A percentile compares a stretch with the other conserved stretches of the same genome.
Conservation (phyloP, 2,329 filamentous ascomycete genomes). For the Eutypa lata region DNA sequence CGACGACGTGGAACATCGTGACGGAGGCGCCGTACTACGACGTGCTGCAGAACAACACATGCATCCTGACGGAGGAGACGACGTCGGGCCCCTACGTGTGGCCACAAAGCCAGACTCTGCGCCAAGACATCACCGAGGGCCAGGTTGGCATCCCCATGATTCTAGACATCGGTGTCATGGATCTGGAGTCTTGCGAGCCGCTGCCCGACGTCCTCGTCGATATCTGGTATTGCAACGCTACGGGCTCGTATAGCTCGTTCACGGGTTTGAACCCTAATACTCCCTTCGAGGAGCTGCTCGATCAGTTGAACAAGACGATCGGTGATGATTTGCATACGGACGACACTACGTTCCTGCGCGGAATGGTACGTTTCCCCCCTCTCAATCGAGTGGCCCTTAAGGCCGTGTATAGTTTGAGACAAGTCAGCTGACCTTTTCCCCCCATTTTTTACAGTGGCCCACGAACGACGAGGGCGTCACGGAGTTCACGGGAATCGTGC, state of each 20-base stretch:
- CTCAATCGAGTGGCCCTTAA: no score
- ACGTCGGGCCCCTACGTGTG: slow-evolving; percentile 12
- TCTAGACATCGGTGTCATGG: slow-evolving; percentile 31
- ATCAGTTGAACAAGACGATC: slow-evolving; percentile 24
- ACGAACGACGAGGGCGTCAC: slow-evolving; percentile 23
- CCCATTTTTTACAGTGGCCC: slow-evolving; percentile 18
- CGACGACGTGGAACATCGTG: slow-evolving; percentile 18
- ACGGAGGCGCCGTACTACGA: slow-evolving; percentile 17
- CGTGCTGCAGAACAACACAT: slow-evolving; percentile 16
- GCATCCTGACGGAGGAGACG: slow-evolving; percentile 12
- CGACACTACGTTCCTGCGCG: slow-evolving; percentile 25
- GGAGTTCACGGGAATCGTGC: slow-evolving; percentile 22
- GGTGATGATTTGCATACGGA: slow-evolving; percentile 24
- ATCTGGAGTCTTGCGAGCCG: slow-evolving; percentile 28
- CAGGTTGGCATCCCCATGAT: slow-evolving; percentile 29
- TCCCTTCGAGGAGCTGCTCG: slow-evolving; percentile 23
- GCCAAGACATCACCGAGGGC: slow-evolving; percentile 29
- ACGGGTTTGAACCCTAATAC: slow-evolving; percentile 28
- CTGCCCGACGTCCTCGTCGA: slow-evolving; percentile 28
- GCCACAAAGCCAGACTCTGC: slow-evolving; percentile 28
- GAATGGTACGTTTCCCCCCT: slow-evolving; percentile 12
- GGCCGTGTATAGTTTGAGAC: no score
- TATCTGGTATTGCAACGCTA: slow-evolving; percentile 32
- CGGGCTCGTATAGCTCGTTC: slow-evolving; percentile 26
- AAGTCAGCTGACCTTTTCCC: no score